Conservation (phyloP, 2,329 filamentous ascomycete genomes). For the Nigrospora sphaerica region DNA sequence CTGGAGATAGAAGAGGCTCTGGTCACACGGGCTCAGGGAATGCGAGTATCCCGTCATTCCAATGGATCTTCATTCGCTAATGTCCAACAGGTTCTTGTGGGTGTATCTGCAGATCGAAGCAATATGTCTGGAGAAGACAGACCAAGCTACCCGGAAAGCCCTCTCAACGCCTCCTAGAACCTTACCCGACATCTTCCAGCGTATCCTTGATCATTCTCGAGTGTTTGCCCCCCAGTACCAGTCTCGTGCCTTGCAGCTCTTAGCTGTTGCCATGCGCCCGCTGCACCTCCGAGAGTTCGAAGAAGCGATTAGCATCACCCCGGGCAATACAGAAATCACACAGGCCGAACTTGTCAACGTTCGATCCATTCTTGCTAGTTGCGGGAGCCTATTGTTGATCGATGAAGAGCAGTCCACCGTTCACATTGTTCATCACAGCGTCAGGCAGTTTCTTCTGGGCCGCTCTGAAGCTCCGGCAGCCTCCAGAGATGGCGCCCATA, state of each 20-base stretch:
- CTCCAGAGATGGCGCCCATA: not conserved
- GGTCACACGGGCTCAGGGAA: too few relatives aligned
- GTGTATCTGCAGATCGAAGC: constrained; percentile 25
- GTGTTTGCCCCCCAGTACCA: constrained; percentile 12
- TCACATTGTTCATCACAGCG: constrained; percentile 25
- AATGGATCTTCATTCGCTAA: too few relatives aligned
- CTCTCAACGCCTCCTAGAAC: constrained; percentile 21
- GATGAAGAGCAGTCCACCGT: constrained; percentile 25
- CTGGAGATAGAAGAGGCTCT: too few relatives aligned
- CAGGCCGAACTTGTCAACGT: constrained; percentile 16
- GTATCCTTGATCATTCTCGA: constrained; percentile 19
- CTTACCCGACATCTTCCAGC: constrained; percentile 20
- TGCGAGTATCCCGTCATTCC: too few relatives aligned
- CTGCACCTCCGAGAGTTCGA: constrained; percentile 25
- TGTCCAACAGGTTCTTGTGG: constrained; percentile 1
- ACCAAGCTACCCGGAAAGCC: constrained; percentile 25
- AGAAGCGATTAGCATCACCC: constrained; percentile 29
- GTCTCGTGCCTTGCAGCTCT: constrained; percentile 19
- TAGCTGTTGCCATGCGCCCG: constrained; percentile 19
- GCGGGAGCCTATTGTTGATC: constrained; percentile 24
- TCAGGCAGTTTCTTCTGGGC: constrained; percentile 23
- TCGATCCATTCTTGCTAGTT: constrained; percentile 15
- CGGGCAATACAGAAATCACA: constrained; percentile 16
- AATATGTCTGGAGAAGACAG: constrained; percentile 13
- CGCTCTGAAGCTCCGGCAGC: not conserved